These are phyloP conservation scores for Acacia acuminata DNA, from an alignment of 306 rosid species.

Conservation along the genomic window DNA sequence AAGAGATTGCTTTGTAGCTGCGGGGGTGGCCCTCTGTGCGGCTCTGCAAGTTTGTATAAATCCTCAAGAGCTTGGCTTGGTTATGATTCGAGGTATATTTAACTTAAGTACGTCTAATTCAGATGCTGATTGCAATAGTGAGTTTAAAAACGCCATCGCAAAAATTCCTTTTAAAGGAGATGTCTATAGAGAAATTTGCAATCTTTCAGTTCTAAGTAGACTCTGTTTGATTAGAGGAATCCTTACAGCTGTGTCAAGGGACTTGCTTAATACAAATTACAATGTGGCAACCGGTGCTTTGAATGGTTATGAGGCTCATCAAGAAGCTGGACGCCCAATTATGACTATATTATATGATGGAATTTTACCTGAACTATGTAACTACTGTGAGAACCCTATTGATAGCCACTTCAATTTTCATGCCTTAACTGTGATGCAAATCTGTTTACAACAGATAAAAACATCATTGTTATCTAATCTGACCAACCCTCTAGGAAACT, in stretches of 20 bases:
- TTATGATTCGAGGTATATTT: constrained; percentile 65
- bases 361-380: constrained; percentile 89
- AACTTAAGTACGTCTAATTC: constrained; percentile 35
- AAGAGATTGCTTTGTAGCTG: constrained; percentile 90
- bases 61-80: constrained; percentile 70
- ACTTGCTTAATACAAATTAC: constrained; percentile 70
- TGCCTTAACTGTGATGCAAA: constrained; percentile 91
- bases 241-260: constrained; percentile 82
- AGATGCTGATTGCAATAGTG: constrained; percentile 27
- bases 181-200: constrained; percentile 48
- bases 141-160: constrained; percentile 40
- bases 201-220: constrained; percentile 69
- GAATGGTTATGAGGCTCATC: constrained; percentile 35
- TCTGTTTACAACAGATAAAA: constrained; percentile 94
- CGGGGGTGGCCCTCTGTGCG: constrained; percentile 87
- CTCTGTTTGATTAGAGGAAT: constrained; percentile 89
- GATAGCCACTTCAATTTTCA: constrained; percentile 96
- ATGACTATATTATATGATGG: constrained; percentile 86
- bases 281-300: constrained; percentile 16
- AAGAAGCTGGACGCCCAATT: constrained; percentile 25
- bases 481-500: constrained; percentile 39
- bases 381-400: constrained; percentile 77
- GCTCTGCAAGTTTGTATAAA: constrained; percentile 71
- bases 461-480: constrained; percentile 62
- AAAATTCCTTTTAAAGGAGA: constrained; percentile 68